Conservation (phyloP, 352 stramenopile genomes). For the Peronosclerospora sorghi region DNA sequence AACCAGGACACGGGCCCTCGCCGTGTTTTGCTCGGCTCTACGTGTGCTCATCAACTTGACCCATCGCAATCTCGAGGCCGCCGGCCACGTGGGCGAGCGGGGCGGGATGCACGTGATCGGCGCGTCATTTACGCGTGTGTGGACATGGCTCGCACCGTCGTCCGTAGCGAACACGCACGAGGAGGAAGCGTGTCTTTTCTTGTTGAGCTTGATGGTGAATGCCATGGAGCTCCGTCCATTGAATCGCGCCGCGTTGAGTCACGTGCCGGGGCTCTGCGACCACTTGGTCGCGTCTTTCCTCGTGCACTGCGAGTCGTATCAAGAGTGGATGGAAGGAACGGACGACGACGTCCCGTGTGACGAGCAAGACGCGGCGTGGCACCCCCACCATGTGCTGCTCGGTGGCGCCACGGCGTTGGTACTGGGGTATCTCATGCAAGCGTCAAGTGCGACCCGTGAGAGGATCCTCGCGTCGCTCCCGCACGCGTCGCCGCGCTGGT, state of each 20-base stretch:
- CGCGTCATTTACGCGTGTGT: conserved; percentile 18
- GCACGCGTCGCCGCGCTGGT: conserved; percentile 27
- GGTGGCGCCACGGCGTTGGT: conserved; percentile 53
- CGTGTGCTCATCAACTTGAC: conserved; percentile 74
- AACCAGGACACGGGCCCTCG: conserved; percentile 23
- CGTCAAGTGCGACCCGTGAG: conserved; percentile 23
- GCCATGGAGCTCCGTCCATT: conserved; percentile 45
- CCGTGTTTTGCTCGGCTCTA: conserved; percentile 35
- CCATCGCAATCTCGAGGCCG: conserved; percentile 49
- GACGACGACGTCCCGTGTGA: conserved; percentile 5
- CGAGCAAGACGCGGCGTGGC: conserved; percentile 27
- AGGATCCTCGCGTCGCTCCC: conserved; percentile 34
- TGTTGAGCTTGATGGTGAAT: conserved; percentile 64
- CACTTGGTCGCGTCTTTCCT: conserved; percentile 47
- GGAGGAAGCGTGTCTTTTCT: conserved; percentile 48
- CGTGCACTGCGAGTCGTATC: conserved; percentile 39
- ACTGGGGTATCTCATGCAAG: conserved; percentile 62
- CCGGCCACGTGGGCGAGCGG: conserved; percentile 23
- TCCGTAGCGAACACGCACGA: conserved; percentile 29
- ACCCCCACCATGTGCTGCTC: conserved; percentile 67
- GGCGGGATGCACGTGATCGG: conserved; percentile 36
- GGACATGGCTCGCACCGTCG: background rate
- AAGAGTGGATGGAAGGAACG: conserved; percentile 20
- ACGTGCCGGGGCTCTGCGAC: conserved; percentile 10
- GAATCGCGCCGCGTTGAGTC: conserved; percentile 36